A percentile compares a stretch with the other conserved stretches of the same genome.
Evolutionary conservation across 164 flowering plant species (phyloP).

Genomic region (Vitis amurensis): DNA sequence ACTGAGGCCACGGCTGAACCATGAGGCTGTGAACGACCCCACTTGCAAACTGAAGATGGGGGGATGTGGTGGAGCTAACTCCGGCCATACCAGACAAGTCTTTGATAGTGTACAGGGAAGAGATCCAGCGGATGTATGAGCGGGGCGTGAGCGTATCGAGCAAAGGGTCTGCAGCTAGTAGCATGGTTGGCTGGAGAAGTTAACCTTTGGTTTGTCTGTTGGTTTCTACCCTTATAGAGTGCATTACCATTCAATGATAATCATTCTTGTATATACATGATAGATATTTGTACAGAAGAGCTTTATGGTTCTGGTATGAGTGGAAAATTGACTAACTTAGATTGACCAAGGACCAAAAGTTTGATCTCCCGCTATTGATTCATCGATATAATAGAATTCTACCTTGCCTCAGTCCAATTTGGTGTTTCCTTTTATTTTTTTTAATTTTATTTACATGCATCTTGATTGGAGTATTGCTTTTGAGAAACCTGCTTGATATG

Average conservation of each 20-base stretch:
- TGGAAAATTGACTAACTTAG: slow-evolving; percentile 6
- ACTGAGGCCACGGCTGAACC: slow-evolving; percentile 79
- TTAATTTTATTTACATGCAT: no score
- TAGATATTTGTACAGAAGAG: slow-evolving; percentile 18
- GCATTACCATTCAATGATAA: background rate
- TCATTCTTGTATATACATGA: slow-evolving; percentile 19
- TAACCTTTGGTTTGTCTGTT: slow-evolving; percentile 22
- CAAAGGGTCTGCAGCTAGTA: slow-evolving; percentile 17
- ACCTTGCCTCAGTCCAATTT: no score
- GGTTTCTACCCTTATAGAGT: background rate
- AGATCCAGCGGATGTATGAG: slow-evolving; percentile 91
- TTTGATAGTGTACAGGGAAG: slow-evolving; percentile 75
- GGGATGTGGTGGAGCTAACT: slow-evolving; percentile 89
- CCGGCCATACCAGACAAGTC: slow-evolving; percentile 81
- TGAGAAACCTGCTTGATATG: no score
- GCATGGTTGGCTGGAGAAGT: slow-evolving; percentile 40
- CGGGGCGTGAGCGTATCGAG: slow-evolving; percentile 37
- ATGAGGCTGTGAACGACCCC: slow-evolving; percentile 60
- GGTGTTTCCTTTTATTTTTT: no score
- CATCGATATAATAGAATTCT: no score
- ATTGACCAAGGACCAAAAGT: no score
- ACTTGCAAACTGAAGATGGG: slow-evolving; percentile 83
- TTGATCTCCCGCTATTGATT: no score
- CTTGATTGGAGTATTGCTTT: no score
- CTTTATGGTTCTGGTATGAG: slow-evolving; percentile 4